A percentile compares a stretch with the other conserved stretches of the same genome.
Evolutionary conservation across 1,139 yeast species (phyloP).

Genomic region (Keqinozyma sinolaborantium): DNA sequence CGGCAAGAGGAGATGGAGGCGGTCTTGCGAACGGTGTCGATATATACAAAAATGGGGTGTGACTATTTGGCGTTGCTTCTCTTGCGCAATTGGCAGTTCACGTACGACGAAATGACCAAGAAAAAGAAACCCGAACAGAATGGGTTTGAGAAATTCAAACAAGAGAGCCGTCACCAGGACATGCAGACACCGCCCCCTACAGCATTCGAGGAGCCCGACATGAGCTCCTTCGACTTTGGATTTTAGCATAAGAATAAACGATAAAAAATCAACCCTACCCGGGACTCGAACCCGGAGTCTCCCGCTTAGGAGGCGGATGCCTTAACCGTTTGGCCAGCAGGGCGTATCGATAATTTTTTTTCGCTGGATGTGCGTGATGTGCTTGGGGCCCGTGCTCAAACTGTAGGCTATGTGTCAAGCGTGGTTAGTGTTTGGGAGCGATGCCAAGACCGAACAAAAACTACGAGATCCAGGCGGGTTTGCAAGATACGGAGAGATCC

Average conservation of each 20-base stretch:
- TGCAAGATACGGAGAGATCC: too few relatives aligned
- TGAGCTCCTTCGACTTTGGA: conserved; percentile 74
- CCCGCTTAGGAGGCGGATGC: conserved; percentile 96
- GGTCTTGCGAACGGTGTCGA: conserved; percentile 58
- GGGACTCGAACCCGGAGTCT: conserved; percentile 98
- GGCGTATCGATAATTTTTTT: conserved; percentile 27
- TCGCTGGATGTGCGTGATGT: too few relatives aligned
- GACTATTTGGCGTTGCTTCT: conserved; percentile 68
- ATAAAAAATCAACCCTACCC: conserved; percentile 60
- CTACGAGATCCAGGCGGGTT: too few relatives aligned
- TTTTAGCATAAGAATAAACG: conserved; percentile 20
- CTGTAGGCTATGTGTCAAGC: too few relatives aligned
- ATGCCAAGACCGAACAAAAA: too few relatives aligned
- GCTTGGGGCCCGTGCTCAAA: too few relatives aligned
- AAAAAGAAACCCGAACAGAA: conserved; percentile 2
- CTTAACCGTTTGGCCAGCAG: conserved; percentile 93
- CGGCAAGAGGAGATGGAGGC: conserved; percentile 55
- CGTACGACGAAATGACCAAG: conserved; percentile 15
- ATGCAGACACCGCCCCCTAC: conserved; percentile 36
- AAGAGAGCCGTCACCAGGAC: not conserved
- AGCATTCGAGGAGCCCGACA: conserved; percentile 72
- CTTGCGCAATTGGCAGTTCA: conserved; percentile 67
- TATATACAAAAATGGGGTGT: conserved; percentile 89
- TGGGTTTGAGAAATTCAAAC: conserved; percentile 7
- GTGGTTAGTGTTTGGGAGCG: too few relatives aligned